Base-by-base conservation (phyloP, 2,329 filamentous ascomycete species). In the Phyllachora maydis region DNA sequence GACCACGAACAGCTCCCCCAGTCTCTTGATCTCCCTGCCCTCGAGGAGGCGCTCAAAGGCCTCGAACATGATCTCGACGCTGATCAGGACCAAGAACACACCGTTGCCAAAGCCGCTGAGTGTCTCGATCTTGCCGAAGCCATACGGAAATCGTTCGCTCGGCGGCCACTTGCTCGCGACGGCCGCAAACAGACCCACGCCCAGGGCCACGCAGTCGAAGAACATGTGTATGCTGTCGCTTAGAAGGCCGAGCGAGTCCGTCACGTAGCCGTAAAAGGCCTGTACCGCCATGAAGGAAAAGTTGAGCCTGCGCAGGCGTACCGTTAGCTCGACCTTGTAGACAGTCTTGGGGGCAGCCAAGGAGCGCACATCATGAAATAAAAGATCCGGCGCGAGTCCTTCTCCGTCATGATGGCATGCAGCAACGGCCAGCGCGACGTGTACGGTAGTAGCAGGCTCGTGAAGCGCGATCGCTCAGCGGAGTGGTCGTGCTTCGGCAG, bases 211-310 rank as follows among this genome's bases (percentile, higher is more conserved):
- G 35, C 88, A 98, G 48, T 98, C 88, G 38, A 98, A 95, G 40
- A 98, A 85, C 88, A 98, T 98, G 50, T 98, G 88, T 32, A 98
- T 88, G 39, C 83, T 95, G 47, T 98, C 88, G 35, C 82, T 92
- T 11, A 98, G 65, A n/a, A 98, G 59, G 3, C 88, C 88, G 4
- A 98, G 55, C 0, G 88, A 98, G 35, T 91, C 83, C 4, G 82
- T 95, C 8, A 88, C 52, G 37, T 88, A 90, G 23, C 88, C 88
- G 40, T 98, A 98, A 30, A 85, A 81, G 19, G 83, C 76, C 40
- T 98, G 88, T 2, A 98, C 68, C 16, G 77, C 53, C 88, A 98
- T 98, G 46, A 98, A 98, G 5, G 58, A 61, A 36, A 98, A 82
- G 42, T 98, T 98, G 26, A 98, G 63, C 30, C 81, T 91, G 40